Percentiles rank a stretch among this genome's conserved stretches.
Conservation (phyloP, 352 stramenopile genomes). For the Phytophthora fragariaefolia region DNA sequence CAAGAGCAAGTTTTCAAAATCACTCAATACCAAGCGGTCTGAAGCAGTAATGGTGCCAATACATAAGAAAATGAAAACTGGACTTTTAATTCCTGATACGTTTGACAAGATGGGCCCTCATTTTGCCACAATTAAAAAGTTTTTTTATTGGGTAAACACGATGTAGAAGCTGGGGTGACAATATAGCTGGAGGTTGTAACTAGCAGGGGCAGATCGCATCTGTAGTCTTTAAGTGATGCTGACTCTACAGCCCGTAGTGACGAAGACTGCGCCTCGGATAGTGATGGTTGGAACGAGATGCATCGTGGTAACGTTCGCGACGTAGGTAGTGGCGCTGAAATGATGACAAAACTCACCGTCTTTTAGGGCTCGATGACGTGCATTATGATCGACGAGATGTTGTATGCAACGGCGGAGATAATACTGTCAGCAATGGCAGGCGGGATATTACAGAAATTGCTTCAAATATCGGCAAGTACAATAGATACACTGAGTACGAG, state of each 20-base stretch:
- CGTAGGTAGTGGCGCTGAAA: too few relatives aligned
- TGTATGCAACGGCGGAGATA: neutral
- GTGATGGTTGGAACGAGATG: too few relatives aligned
- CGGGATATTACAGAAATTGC: neutral
- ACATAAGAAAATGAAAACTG: conserved; percentile 5
- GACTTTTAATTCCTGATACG: conserved; percentile 11
- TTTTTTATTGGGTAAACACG: conserved; percentile 17
- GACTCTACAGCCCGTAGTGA: neutral
- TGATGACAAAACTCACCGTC: too few relatives aligned
- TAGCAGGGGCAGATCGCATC: neutral
- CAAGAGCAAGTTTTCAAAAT: conserved; percentile 16
- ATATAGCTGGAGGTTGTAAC: neutral
- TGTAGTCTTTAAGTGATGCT: neutral
- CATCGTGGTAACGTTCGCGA: too few relatives aligned
- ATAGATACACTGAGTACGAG: neutral
- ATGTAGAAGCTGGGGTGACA: conserved; percentile 4
- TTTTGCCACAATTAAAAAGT: conserved; percentile 9
- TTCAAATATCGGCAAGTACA: neutral
- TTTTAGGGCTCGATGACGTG: too few relatives aligned
- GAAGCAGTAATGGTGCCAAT: conserved; percentile 9
- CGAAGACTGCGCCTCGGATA: neutral
- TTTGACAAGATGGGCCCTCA: conserved; percentile 18
- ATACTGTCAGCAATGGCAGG: neutral
- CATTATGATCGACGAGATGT: neutral
- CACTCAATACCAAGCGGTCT: conserved; percentile 11